Conservation (phyloP, 371 early-diverging fungal species). For the Saksenaea vasiformis region DNA sequence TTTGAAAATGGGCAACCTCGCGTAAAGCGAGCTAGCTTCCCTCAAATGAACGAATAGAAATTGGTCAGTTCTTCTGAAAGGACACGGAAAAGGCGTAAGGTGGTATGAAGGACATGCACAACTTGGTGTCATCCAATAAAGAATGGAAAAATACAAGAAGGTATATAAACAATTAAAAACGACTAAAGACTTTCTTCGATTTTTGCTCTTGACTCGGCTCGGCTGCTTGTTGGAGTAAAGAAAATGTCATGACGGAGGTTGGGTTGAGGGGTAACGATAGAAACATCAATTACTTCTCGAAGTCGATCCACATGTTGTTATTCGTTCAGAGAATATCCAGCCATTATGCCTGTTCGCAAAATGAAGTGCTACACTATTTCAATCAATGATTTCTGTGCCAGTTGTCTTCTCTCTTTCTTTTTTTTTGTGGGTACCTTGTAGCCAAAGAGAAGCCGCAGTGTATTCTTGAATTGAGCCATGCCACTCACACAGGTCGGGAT, state of each 20-base stretch:
- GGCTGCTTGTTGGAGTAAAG: slow-evolving; percentile 7
- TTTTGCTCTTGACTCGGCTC: slow-evolving; percentile 8
- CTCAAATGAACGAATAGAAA: no score
- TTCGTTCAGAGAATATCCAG: slow-evolving; percentile 8
- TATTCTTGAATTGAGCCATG: slow-evolving; percentile 7
- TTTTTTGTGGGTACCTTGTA: slow-evolving; percentile 9
- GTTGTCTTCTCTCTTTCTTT: background rate
- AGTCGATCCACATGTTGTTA: slow-evolving; percentile 8
- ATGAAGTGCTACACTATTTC: slow-evolving; percentile 8
- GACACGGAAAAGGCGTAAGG: background rate
- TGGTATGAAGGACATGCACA: background rate
- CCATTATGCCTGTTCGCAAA: slow-evolving; percentile 7
- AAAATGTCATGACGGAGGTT: slow-evolving; percentile 10
- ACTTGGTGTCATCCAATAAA: slow-evolving; percentile 71
- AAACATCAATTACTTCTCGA: slow-evolving; percentile 12
- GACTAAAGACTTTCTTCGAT: background rate
- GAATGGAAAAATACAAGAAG: slow-evolving; percentile 46
- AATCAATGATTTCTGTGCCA: slow-evolving; percentile 9
- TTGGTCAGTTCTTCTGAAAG: background rate
- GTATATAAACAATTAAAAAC: background rate
- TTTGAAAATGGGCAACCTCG: no score
- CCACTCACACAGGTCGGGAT: slow-evolving; percentile 3
- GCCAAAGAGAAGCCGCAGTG: slow-evolving; percentile 12
- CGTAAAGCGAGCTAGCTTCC: no score
- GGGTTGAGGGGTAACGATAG: slow-evolving; percentile 4